Percentiles rank a stretch among this genome's conserved stretches.
Evolutionary conservation across 2,329 filamentous ascomycete genomes (phyloP).

Genomic region (Fusarium sterilihyphosum): DNA sequence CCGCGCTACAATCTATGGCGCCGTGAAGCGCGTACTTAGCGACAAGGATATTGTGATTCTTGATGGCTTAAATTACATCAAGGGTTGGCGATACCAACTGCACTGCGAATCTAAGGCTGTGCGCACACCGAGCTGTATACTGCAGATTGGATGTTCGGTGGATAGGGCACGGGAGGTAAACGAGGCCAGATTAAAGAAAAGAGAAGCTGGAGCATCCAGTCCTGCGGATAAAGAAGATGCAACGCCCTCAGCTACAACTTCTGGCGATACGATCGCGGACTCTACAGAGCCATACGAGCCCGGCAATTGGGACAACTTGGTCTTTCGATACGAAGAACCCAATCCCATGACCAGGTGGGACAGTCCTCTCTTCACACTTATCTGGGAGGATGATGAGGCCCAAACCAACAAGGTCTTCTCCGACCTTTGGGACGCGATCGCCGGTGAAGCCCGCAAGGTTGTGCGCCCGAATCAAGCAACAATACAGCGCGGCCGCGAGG

Average conservation of each 20-base stretch:
- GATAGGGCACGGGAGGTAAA: constrained; percentile 69
- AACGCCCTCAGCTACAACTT: not conserved
- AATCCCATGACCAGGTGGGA: constrained; percentile 89
- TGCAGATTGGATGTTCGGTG: constrained; percentile 69
- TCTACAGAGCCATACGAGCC: constrained; percentile 59
- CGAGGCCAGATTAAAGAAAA: constrained; percentile 60
- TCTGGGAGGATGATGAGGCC: constrained; percentile 77
- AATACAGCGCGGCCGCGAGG: constrained; percentile 69
- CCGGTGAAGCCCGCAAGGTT: constrained; percentile 68
- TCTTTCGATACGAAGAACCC: constrained; percentile 86
- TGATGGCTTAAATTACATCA: constrained; percentile 88
- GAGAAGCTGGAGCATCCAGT: constrained; percentile 7
- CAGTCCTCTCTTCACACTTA: constrained; percentile 80
- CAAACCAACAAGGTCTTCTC: constrained; percentile 67
- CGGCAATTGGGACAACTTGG: constrained; percentile 78
- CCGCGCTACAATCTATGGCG: constrained; percentile 77
- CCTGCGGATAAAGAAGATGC: not conserved
- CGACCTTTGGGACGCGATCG: constrained; percentile 79
- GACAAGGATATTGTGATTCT: constrained; percentile 81
- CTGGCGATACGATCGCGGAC: not conserved
- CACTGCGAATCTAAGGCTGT: constrained; percentile 86
- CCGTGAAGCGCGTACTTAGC: constrained; percentile 79
- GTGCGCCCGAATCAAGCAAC: constrained; percentile 81
- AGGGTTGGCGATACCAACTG: constrained; percentile 88
- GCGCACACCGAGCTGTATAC: constrained; percentile 77